Evolutionary conservation across 257 asterid genomes (phyloP).

Genomic region (Scutellaria galericulata): DNA sequence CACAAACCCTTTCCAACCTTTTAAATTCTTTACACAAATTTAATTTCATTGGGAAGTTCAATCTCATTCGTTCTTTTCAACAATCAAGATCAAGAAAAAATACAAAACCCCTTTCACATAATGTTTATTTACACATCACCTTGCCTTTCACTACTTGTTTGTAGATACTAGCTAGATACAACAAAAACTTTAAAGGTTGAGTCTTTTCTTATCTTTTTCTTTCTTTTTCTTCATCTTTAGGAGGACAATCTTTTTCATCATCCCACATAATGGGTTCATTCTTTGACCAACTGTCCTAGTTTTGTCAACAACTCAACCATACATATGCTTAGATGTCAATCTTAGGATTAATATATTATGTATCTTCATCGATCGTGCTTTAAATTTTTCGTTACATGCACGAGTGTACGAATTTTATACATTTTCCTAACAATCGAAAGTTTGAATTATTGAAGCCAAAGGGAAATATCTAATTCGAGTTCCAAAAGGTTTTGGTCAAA

Average conservation of each 20-base stretch:
- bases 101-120: slow-evolving; percentile 11
- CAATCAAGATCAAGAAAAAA: slow-evolving; percentile 15
- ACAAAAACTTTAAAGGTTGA: slow-evolving; percentile 19
- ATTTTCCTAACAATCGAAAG: slow-evolving; percentile 23
- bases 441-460: slow-evolving; percentile 40
- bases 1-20: slow-evolving; percentile 20
- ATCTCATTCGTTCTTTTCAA: slow-evolving; percentile 31
- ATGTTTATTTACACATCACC: slow-evolving; percentile 12
- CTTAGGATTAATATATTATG: slow-evolving; percentile 10
- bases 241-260: slow-evolving; percentile 22
- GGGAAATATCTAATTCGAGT: neutral
- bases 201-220: neutral
- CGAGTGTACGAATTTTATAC: slow-evolving; percentile 38
- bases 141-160: slow-evolving; percentile 25
- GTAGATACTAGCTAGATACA: neutral
- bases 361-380: neutral
- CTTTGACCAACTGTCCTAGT: slow-evolving; percentile 36
- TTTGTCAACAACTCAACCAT: slow-evolving; percentile 29
- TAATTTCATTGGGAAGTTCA: slow-evolving; percentile 6
- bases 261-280: slow-evolving; percentile 24
- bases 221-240: neutral
- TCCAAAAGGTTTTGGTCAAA: slow-evolving; percentile 48
- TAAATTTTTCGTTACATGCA: slow-evolving; percentile 20
- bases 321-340: slow-evolving; percentile 22
- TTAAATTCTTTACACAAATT: slow-evolving; percentile 1